These are phyloP conservation scores for Cercospora sp. DNA, from an alignment of 2,329 filamentous ascomycete species.

Conservation along the genomic window DNA sequence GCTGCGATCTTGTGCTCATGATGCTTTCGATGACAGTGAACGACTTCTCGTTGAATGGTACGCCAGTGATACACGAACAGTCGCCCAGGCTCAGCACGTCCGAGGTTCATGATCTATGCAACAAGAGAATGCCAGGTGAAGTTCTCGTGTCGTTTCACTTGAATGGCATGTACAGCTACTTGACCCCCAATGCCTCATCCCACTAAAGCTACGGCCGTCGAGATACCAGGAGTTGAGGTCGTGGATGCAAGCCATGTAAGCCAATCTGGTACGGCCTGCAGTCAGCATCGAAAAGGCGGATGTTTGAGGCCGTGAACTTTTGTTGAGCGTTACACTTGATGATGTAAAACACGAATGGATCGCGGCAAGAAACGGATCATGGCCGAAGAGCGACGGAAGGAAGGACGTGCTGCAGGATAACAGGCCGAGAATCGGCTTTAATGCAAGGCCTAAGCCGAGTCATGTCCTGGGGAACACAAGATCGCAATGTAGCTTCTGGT, in stretches of 20 bases:
- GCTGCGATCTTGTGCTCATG: background rate
- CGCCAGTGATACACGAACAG: background rate
- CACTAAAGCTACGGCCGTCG: background rate
- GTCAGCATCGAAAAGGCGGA: background rate
- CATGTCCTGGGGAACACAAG: background rate
- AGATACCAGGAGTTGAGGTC: background rate
- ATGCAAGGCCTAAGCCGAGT: background rate
- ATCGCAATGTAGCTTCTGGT: background rate
- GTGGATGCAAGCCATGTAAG: background rate
- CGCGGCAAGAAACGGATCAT: background rate
- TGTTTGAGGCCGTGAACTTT: background rate
- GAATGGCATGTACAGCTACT: background rate
- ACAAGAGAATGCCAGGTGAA: background rate
- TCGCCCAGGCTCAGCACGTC: background rate
- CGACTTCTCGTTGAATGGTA: background rate
- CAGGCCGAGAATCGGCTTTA: background rate
- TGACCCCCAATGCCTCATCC: background rate
- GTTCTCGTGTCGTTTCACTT: background rate
- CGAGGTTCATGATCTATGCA: background rate
- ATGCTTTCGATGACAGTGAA: background rate
- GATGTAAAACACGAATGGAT: background rate
- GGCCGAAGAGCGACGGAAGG: background rate
- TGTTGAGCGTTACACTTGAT: background rate
- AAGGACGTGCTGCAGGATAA: background rate
- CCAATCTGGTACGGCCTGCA: background rate